Conservation (phyloP, 768 basidiomycete genomes). For the Boletus tylopilopsis region DNA sequence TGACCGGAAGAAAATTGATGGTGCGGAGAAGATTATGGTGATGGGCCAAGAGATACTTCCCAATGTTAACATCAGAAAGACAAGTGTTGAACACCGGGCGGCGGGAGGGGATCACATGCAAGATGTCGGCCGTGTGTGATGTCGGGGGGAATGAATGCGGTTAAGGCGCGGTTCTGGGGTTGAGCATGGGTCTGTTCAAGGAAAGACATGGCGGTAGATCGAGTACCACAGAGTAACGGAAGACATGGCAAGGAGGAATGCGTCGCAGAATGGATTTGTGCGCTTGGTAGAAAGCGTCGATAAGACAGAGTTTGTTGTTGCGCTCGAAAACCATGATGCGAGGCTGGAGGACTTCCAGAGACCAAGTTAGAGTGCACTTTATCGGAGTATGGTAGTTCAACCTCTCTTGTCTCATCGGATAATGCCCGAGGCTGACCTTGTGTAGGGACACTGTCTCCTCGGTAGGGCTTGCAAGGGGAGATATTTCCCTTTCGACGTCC, state of each 20-base stretch:
- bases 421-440: too few species aligned
- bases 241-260: conserved; percentile 39
- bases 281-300: conserved; percentile 33
- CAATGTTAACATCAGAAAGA: too few species aligned
- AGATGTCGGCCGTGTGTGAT: conserved; percentile 53
- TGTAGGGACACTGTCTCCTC: too few species aligned
- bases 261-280: conserved; percentile 25
- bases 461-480: too few species aligned
- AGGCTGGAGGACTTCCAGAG: conserved; percentile 78
- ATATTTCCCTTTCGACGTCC: too few species aligned
- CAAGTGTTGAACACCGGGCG: too few species aligned
- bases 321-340: conserved; percentile 66
- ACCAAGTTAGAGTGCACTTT: too few species aligned
- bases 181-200: conserved; percentile 54
- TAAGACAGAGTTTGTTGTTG: conserved; percentile 43
- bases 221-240: conserved; percentile 43
- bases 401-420: too few species aligned
- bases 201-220: conserved; percentile 75
- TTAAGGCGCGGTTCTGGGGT: conserved; percentile 41
- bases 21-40: too few species aligned
- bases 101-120: conserved; percentile 87
- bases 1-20: too few species aligned
- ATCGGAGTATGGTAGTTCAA: too few species aligned
- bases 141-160: conserved; percentile 66
- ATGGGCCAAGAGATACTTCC: too few species aligned